These are phyloP conservation scores for Colletotrichum kahawae DNA, from an alignment of 2,329 filamentous ascomycete species.

Conservation along the genomic window DNA sequence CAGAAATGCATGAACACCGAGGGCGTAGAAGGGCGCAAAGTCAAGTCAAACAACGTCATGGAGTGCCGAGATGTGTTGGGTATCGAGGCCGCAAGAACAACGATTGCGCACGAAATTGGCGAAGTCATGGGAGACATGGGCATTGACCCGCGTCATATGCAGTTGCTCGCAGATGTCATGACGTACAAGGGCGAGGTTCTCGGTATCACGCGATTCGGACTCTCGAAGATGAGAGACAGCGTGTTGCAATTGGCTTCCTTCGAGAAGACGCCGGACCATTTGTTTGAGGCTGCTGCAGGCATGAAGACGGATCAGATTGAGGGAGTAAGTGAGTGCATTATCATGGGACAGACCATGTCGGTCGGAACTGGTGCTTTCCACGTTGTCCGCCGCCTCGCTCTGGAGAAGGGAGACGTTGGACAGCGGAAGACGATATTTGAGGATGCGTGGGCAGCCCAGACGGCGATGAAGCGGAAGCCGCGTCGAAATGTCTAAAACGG, in stretches of 20 bases:
- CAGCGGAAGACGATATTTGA: slow-evolving; percentile 73
- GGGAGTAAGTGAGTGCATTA: slow-evolving; percentile 95
- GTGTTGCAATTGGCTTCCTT: slow-evolving; percentile 95
- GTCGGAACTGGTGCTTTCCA: slow-evolving; percentile 93
- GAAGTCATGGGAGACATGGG: slow-evolving; percentile 92
- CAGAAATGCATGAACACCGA: slow-evolving; percentile 90
- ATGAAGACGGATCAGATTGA: slow-evolving; percentile 94
- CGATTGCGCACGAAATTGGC: slow-evolving; percentile 87
- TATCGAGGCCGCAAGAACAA: slow-evolving; percentile 90
- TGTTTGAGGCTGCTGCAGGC: slow-evolving; percentile 91
- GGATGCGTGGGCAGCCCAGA: slow-evolving; percentile 60
- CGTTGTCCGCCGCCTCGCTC: slow-evolving; percentile 78
- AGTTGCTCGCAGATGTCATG: slow-evolving; percentile 96
- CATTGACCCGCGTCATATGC: slow-evolving; percentile 98
- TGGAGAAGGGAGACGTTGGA: slow-evolving; percentile 63
- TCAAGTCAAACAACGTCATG: slow-evolving; percentile 85
- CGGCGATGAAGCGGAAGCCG: slow-evolving; percentile 23
- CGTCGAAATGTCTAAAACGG: background rate
- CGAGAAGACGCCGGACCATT: slow-evolving; percentile 96
- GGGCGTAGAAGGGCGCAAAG: slow-evolving; percentile 80
- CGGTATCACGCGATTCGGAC: slow-evolving; percentile 93
- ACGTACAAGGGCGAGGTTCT: slow-evolving; percentile 98
- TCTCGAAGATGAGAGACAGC: slow-evolving; percentile 94
- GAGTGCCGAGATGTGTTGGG: slow-evolving; percentile 87
- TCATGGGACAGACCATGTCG: slow-evolving; percentile 94